A percentile compares a stretch with the other conserved stretches of the same genome.
Conservation (phyloP, 2,329 filamentous ascomycete species). For the Cladosporium sp. region DNA sequence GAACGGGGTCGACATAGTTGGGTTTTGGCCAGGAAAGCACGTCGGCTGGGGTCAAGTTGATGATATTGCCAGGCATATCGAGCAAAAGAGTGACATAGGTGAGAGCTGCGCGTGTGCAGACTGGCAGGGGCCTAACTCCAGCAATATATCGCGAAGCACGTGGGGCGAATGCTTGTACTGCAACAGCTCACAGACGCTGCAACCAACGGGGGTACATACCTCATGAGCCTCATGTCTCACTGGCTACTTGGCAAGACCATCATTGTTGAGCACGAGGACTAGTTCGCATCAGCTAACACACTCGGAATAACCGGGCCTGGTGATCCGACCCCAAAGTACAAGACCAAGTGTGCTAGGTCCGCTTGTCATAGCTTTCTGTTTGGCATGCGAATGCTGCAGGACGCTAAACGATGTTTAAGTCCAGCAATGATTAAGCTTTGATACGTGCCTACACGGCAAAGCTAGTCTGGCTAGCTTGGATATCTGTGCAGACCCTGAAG, state of each 20-base stretch:
- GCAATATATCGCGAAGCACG: constrained; percentile 1
- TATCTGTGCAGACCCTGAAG: not conserved
- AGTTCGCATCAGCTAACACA: not conserved
- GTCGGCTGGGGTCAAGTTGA: constrained; percentile 28
- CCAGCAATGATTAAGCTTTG: not conserved
- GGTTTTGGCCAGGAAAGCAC: constrained; percentile 33
- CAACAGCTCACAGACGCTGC: not conserved
- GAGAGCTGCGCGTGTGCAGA: not conserved
- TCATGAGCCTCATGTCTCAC: not conserved
- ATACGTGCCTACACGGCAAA: not conserved
- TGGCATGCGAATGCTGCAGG: not conserved
- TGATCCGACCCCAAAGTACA: not conserved
- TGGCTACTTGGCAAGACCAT: not conserved
- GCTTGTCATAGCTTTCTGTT: not conserved
- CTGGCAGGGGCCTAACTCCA: not conserved
- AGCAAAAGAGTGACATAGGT: constrained; percentile 10
- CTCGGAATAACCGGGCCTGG: not conserved
- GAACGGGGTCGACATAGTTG: constrained; percentile 33
- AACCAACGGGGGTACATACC: not conserved
- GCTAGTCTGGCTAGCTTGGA: not conserved
- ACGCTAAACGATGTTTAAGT: not conserved
- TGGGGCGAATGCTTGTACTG: not conserved
- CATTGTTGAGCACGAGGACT: not conserved
- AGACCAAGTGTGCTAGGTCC: not conserved
- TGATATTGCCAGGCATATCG: constrained; percentile 33